Percentiles rank a stretch among this genome's conserved stretches.
These are phyloP conservation scores for Rhynchosporium graminicola DNA, from an alignment of 2,329 filamentous ascomycete genomes.

Conservation along the genomic window DNA sequence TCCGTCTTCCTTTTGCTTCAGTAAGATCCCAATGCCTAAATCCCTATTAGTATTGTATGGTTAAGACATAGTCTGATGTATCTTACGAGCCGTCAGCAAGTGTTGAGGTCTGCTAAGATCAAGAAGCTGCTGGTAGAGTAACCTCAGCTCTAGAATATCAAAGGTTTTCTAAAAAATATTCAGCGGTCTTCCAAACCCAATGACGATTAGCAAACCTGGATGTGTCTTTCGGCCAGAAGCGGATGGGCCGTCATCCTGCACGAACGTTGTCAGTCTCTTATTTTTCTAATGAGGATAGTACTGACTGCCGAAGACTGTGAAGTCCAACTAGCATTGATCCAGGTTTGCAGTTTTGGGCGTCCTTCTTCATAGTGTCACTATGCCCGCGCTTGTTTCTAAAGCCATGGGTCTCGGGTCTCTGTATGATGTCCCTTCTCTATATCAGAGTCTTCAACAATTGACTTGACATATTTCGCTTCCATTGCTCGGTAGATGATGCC, in stretches of 20 bases:
- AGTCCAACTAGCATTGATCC: background rate
- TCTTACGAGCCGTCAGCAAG: background rate
- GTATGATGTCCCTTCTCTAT: background rate
- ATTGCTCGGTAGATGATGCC: conserved; percentile 3
- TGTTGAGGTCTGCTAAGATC: background rate
- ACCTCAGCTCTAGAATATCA: background rate
- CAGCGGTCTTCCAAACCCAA: background rate
- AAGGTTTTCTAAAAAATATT: conserved; percentile 1
- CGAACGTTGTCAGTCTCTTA: background rate
- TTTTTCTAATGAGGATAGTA: background rate
- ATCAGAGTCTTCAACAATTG: background rate
- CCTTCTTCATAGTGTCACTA: background rate
- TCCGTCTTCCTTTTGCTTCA: background rate
- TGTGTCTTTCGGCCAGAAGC: conserved; percentile 12
- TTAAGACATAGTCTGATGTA: background rate
- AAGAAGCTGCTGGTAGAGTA: background rate
- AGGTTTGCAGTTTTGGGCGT: background rate
- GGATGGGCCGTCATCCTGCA: conserved; percentile 20
- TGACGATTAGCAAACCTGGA: conserved; percentile 3
- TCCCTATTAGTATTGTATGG: background rate
- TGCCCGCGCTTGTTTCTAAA: background rate
- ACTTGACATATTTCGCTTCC: background rate
- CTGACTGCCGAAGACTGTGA: conserved; percentile 5
- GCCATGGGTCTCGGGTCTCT: background rate
- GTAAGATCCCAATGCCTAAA: background rate